Evolutionary conservation across 352 stramenopile genomes (phyloP).

Genomic region (Elongisporangium prolatum): DNA sequence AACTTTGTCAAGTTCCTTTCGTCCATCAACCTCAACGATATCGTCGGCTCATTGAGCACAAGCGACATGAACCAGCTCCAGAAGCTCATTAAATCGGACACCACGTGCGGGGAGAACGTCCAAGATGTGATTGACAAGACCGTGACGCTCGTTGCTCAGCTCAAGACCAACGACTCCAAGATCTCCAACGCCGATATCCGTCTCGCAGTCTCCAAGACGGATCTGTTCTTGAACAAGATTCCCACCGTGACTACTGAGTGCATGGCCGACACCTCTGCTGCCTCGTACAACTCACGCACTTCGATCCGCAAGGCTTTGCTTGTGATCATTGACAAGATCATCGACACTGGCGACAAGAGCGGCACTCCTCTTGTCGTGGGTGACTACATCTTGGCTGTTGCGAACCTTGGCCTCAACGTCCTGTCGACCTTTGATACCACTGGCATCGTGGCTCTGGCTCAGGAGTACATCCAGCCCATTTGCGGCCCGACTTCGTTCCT

Average conservation of each 20-base stretch:
- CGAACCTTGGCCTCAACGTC: slow-evolving; percentile 29
- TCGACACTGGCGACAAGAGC: slow-evolving; percentile 19
- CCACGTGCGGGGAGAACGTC: slow-evolving; percentile 37
- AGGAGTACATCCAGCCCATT: slow-evolving; percentile 53
- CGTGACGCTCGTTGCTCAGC: slow-evolving; percentile 29
- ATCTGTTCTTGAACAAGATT: slow-evolving; percentile 41
- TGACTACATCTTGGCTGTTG: slow-evolving; percentile 34
- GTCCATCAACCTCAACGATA: background rate
- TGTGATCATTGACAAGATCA: slow-evolving; percentile 53
- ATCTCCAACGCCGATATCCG: slow-evolving; percentile 36
- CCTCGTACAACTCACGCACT: slow-evolving; percentile 37
- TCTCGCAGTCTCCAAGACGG: slow-evolving; percentile 27
- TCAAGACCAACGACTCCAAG: slow-evolving; percentile 21
- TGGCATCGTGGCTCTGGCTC: slow-evolving; percentile 34
- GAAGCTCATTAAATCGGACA: slow-evolving; percentile 25
- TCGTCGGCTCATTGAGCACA: slow-evolving; percentile 23
- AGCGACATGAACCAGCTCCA: slow-evolving; percentile 23
- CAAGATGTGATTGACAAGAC: slow-evolving; percentile 44
- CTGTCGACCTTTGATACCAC: slow-evolving; percentile 48
- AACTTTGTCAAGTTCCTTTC: background rate
- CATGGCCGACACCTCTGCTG: slow-evolving; percentile 17
- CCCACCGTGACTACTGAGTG: slow-evolving; percentile 40
- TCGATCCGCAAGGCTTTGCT: slow-evolving; percentile 45
- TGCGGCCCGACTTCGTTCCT: slow-evolving; percentile 53
- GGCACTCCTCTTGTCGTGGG: slow-evolving; percentile 27